Evolutionary conservation across 805 yeast species (phyloP), one percentile per base, ranked within the genome.

Genomic region (Candida odintsovae): DNA sequence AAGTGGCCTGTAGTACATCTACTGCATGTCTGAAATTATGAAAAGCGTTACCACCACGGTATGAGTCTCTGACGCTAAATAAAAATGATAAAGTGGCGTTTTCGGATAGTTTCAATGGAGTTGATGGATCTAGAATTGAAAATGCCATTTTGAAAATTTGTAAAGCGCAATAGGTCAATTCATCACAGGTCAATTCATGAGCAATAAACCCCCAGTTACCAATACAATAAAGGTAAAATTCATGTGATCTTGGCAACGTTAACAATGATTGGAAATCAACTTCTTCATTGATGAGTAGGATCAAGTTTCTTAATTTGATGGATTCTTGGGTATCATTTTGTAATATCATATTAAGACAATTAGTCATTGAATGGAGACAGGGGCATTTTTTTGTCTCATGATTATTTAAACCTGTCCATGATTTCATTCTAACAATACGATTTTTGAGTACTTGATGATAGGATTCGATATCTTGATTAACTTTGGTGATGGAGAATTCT

Each of bases 11-110:
- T 59, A 90, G 68, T 9, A 94, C 99, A 67, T 94, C 99, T 16
- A 89, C 86, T 0, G 96, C 97, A 66, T 94, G 99, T 55, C 95
- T 77, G 62, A 90, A 94, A 66, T 92, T 90, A 69, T 94, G 99
- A 71, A 92, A 94, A 16, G 92, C 88, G 63, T 90, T 90, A 11
- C 89, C 87, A 55, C 80, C 78, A 58, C 85, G 82, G 65, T 94
- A 94, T 40, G 88, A 78, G 54, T 86, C 85, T 50, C 96, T 76
- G 9, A 87, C 73, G 54, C 81, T 76, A 53, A 83, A 76, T 20
- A 89, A 65, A 53, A 90, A 74, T 19, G 77, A 72, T 38, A 80
- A 65, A 23, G 89, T 67, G 48, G 73, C 70, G 58, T 78, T 77
- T 40, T 72, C 74, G 7, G 22, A 42, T 44, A 54, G 40, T 9